A percentile compares a stretch with the other conserved stretches of the same genome.
phyloP scores from a whole-genome alignment of 352 stramenopile species.

The Globisporangium polare region DNA sequence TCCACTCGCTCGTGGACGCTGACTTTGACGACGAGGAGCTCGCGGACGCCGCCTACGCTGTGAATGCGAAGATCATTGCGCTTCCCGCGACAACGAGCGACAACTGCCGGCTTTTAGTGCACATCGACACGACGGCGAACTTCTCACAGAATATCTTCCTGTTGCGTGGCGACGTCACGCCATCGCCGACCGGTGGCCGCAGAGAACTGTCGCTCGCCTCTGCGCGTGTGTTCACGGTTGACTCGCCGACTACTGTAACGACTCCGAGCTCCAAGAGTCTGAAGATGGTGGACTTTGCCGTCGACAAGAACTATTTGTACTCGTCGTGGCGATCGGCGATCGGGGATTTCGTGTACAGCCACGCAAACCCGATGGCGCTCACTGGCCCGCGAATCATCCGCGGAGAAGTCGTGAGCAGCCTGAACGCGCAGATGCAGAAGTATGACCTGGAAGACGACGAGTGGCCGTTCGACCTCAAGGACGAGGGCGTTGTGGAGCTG shows the following conservation, averaged over 20 bases:
- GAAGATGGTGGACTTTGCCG: slow-evolving; percentile 69
- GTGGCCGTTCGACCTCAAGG: slow-evolving; percentile 52
- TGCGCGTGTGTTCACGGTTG: slow-evolving; percentile 53
- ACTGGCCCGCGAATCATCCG: slow-evolving; percentile 55
- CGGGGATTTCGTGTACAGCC: slow-evolving; percentile 56
- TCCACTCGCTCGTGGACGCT: slow-evolving; percentile 32
- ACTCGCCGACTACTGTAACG: background rate
- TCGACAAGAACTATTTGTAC: slow-evolving; percentile 65
- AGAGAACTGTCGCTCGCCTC: slow-evolving; percentile 39
- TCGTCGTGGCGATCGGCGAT: slow-evolving; percentile 65
- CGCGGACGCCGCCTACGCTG: slow-evolving; percentile 29
- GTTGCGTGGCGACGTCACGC: slow-evolving; percentile 48
- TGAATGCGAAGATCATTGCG: slow-evolving; percentile 55
- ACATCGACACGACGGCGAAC: slow-evolving; percentile 54
- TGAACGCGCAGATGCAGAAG: slow-evolving; percentile 64
- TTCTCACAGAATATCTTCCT: slow-evolving; percentile 61
- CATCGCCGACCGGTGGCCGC: slow-evolving; percentile 21
- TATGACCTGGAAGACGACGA: slow-evolving; percentile 53
- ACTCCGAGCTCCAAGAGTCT: slow-evolving; percentile 31
- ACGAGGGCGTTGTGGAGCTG: slow-evolving; percentile 27
- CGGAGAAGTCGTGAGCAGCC: slow-evolving; percentile 46
- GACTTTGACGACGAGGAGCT: slow-evolving; percentile 34
- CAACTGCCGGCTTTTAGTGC: slow-evolving; percentile 59
- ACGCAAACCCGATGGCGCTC: slow-evolving; percentile 64
- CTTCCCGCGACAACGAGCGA: slow-evolving; percentile 47